Base-by-base conservation (phyloP, 805 yeast species). In the Kodamaea hsintzibuensis region DNA sequence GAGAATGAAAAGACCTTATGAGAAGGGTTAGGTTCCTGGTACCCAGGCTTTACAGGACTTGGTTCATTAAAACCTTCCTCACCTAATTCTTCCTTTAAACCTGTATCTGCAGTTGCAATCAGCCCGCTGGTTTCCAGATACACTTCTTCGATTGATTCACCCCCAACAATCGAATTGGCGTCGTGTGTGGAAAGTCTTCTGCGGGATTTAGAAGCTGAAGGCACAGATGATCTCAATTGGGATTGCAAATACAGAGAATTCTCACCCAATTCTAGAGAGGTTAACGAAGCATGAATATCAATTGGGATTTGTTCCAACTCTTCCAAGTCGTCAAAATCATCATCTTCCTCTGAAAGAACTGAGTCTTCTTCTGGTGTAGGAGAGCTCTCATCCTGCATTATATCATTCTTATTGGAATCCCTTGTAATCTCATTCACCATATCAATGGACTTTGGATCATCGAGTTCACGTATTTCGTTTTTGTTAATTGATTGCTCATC, bases 1-100 rank as follows among this genome's bases (percentile, higher is more conserved):
- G 86, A 78, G 58, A 85, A 84, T 40, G 82, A 73, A 56, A 82
- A 82, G 47, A 82, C 77, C 60, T 76, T 77, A 49, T 72, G 76
- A 10, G 63, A 38, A 35, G 50, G 43, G 51, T 57, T 55, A 10
- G 17, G 7, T 18, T 18, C 19, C n/a, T 38, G 9, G 13, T 14
- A 8, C 8, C 42, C 14, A 2, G 42, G 6, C 17, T 38, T 38
- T 8, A 30, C 4, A 30, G 35, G 35, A 8, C 10, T 8, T 5
- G 35, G 35, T 30, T 30, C 35, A 2, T 30, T 30, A 9, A 27
- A 9, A 27, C 6, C 33, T 12, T 30, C 10, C 35, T 30, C 8
- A 9, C 8, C 35, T 5, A 30, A 5, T 30, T 22, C 25, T 22
- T 22, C 25, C 6, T 8, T 30, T 5, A 9, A 12, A 5, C 13